Conservation (phyloP, 352 stramenopile species). For the Phytophthora foliorum region DNA sequence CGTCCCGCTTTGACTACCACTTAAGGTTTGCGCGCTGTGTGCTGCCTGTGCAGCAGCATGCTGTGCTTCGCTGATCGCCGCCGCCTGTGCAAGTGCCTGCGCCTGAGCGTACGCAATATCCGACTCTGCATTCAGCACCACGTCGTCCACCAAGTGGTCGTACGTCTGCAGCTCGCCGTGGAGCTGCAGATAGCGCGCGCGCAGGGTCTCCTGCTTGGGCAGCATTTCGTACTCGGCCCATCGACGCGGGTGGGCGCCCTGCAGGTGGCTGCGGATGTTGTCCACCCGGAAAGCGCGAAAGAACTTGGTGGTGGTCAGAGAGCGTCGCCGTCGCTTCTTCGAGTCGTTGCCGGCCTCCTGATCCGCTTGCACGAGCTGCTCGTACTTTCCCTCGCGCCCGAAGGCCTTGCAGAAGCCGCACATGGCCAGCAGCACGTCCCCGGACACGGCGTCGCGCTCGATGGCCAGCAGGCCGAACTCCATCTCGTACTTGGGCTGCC, state of each 20-base stretch:
- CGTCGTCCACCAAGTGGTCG: slow-evolving; percentile 76
- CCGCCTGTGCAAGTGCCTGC: slow-evolving; percentile 49
- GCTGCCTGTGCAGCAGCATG: slow-evolving; percentile 35
- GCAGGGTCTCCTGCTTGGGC: slow-evolving; percentile 74
- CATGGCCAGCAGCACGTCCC: slow-evolving; percentile 83
- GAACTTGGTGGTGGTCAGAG: slow-evolving; percentile 89
- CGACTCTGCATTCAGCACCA: slow-evolving; percentile 67
- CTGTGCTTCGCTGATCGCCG: slow-evolving; percentile 43
- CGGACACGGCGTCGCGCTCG: slow-evolving; percentile 69
- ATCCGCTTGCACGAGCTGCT: slow-evolving; percentile 71
- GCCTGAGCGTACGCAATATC: slow-evolving; percentile 73
- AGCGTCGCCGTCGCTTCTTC: slow-evolving; percentile 82
- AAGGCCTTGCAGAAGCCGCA: slow-evolving; percentile 90
- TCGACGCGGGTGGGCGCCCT: slow-evolving; percentile 75
- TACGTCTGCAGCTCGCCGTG: slow-evolving; percentile 70
- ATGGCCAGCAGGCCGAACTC: slow-evolving; percentile 82
- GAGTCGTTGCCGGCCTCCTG: slow-evolving; percentile 58
- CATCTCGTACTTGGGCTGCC: slow-evolving; percentile 85
- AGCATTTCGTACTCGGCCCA: slow-evolving; percentile 86
- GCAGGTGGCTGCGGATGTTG: slow-evolving; percentile 89
- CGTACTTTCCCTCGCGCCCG: slow-evolving; percentile 80
- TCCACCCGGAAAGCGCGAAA: slow-evolving; percentile 88
- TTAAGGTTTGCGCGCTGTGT: slow-evolving; percentile 20
- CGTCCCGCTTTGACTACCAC: slow-evolving; percentile 22
- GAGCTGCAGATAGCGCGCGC: slow-evolving; percentile 68